phyloP scores from a whole-genome alignment of 768 basidiomycete genomes.

The Mycena haematopus region DNA sequence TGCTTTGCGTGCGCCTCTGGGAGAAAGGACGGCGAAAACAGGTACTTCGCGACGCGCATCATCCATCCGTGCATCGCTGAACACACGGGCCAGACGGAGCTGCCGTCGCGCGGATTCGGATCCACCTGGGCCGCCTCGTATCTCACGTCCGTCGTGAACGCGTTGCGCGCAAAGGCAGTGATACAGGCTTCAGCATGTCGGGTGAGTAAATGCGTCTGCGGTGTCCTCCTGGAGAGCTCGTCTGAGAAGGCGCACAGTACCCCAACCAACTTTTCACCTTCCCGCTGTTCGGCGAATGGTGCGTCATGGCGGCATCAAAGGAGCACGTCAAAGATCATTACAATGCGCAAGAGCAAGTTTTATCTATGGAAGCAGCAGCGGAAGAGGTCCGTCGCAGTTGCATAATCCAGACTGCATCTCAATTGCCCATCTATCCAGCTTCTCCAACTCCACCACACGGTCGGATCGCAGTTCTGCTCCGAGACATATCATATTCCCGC shows the following conservation, averaged over 20 bases:
- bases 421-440: slow-evolving; percentile 32
- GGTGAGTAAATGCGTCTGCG: background rate
- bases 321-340: slow-evolving; percentile 24
- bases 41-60: slow-evolving; percentile 1
- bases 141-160: slow-evolving; percentile 2
- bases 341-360: slow-evolving; percentile 25
- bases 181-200: slow-evolving; percentile 1
- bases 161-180: background rate
- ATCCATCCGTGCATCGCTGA: background rate
- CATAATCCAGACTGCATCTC: background rate
- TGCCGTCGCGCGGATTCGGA: slow-evolving; percentile 10
- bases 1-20: too few relatives aligned
- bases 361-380: slow-evolving; percentile 30
- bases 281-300: slow-evolving; percentile 23
- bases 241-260: slow-evolving; percentile 12
- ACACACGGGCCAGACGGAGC: background rate
- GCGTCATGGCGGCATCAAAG: slow-evolving; percentile 18
- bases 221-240: background rate
- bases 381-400: slow-evolving; percentile 22
- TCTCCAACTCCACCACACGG: slow-evolving; percentile 45
- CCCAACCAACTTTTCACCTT: slow-evolving; percentile 24
- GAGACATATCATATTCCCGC: slow-evolving; percentile 45
- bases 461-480: slow-evolving; percentile 41
- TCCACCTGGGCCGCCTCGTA: slow-evolving; percentile 12
- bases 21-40: slow-evolving; percentile 11